Base-by-base conservation (phyloP, 164 flowering plant genomes). In the Houttuynia cordata region DNA sequence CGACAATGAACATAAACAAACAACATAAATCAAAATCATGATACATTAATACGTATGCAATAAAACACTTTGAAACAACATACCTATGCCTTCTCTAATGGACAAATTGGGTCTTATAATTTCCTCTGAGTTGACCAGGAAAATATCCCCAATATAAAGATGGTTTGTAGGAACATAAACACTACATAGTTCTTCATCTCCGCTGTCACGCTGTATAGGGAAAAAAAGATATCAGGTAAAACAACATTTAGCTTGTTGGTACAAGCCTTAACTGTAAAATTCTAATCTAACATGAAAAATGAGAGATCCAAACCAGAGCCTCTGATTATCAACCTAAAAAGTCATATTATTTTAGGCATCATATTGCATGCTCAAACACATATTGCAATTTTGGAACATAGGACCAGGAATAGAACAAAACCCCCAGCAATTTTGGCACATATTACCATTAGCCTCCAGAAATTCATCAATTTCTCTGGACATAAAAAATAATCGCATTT, bases 81-180 rank as follows among this genome's bases (percentile, higher is more conserved):
- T 55, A 87, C 94, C 94, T 78, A 87, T 87, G 62, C 94, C 94
- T 78, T 87, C 94, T 42, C 94, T 79, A 62, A 87, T 83, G 21
- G 93, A 86, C 8, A 86, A 74, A 68, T 84, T 84, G 62, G 93
- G 89, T 67, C 93, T 79, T 52, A 86, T 84, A 61, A 87, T 75
- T 9, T 87, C 94, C 57, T 80, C 76, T 42, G 90, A 75, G 65
- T 76, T 82, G 24, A 86, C 82, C 51, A 86, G 74, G 50, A 84
- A 74, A 61, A 84, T 76, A 64, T 86, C 93, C 34, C 93, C 93
- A 58, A 86, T 83, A 50, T 86, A 86, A 19, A 86, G 75, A 73
- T 86, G 87, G 70, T 86, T 86, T 58, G 93, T 86, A 15, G 93
- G 93, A 58, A 86, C 89, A 68, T 76, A 86, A 37, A 86, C 87